Conservation (phyloP, 2,329 filamentous ascomycete species). For the Teratosphaeria epicoccoides region DNA sequence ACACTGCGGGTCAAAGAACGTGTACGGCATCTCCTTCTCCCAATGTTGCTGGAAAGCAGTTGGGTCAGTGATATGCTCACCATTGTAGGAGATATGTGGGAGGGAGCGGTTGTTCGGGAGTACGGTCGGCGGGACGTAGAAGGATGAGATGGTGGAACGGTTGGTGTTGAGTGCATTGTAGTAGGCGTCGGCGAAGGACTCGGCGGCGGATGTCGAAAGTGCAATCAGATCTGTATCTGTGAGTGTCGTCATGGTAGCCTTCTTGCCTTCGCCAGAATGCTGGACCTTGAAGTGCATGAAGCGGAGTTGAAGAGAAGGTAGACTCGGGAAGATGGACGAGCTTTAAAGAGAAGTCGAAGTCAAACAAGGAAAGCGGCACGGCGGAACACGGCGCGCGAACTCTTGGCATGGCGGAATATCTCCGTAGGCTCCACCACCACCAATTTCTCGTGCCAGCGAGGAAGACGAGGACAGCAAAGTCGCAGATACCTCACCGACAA, state of each 20-base stretch:
- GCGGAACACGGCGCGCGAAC: not conserved
- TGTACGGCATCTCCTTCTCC: slow-evolving; percentile 51
- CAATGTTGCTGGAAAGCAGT: slow-evolving; percentile 59
- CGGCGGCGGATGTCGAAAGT: slow-evolving; percentile 47
- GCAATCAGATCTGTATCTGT: slow-evolving; percentile 21
- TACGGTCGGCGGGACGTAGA: slow-evolving; percentile 55
- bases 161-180: slow-evolving; percentile 61
- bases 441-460: not conserved
- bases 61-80: slow-evolving; percentile 53
- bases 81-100: slow-evolving; percentile 70
- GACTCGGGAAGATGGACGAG: too few species aligned
- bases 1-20: slow-evolving; percentile 62
- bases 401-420: not conserved
- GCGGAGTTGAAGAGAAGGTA: too few species aligned
- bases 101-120: slow-evolving; percentile 42
- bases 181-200: slow-evolving; percentile 61
- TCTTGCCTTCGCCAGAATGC: not conserved
- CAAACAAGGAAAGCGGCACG: not conserved
- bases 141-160: slow-evolving; percentile 49
- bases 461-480: slow-evolving; percentile 6
- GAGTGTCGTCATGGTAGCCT: slow-evolving; percentile 14
- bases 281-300: not conserved
- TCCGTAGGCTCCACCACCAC: not conserved
- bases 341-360: not conserved
- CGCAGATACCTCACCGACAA: not conserved